Base-by-base conservation (phyloP, 495 filamentous ascomycete genomes). In the Aspergillus sclerotioniger region DNA sequence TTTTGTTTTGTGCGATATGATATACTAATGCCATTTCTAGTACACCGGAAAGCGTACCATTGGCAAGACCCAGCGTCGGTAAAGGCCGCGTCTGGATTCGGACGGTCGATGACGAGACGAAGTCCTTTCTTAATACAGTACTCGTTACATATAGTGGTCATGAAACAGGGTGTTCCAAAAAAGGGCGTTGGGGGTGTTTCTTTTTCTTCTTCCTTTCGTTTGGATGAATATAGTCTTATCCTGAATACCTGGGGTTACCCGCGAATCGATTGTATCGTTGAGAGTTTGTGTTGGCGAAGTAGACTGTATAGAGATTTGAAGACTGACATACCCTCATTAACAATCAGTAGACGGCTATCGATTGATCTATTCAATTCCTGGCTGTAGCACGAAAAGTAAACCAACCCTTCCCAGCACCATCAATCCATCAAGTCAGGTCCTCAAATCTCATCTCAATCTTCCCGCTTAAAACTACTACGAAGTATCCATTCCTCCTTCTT, bases 31-130 rank as follows among this genome's bases (percentile, higher is more conserved):
- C 54, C 33, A 49, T 46, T 20, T 55, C 37, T 55, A 83, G 81
- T 84, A 75, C 66, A 65, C 80, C 58, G 83, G 83, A 59, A 85
- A 85, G 67, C 77, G 82, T 52, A 72, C 78, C 41, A 82, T 84
- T 62, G 82, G 81, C 56, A 85, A 84, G 77, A 84, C 76, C 47
- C 72, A 82, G 58, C 76, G 80, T 64, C 81, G 82, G 70, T 85
- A 77, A 71, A 58, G 44, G 33, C 32, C 35, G 13, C 17, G 17
- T 47, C 39, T n/a, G 20, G 50, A 21, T 41, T 41, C 45, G 58
- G 32, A 35, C 33, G 51, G 57, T 45, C 43, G 61, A 65, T 56
- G 63, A 63, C 58, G 65, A 64, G 63, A 65, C 67, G 63, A 66
- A 61, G 62, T 63, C 58, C 61, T 62, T 71, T 67, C 67, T 61